Evolutionary conservation across 345 rosid genomes (phyloP), one percentile per base, ranked within the genome.

Genomic region (Hypericum perforatum): DNA sequence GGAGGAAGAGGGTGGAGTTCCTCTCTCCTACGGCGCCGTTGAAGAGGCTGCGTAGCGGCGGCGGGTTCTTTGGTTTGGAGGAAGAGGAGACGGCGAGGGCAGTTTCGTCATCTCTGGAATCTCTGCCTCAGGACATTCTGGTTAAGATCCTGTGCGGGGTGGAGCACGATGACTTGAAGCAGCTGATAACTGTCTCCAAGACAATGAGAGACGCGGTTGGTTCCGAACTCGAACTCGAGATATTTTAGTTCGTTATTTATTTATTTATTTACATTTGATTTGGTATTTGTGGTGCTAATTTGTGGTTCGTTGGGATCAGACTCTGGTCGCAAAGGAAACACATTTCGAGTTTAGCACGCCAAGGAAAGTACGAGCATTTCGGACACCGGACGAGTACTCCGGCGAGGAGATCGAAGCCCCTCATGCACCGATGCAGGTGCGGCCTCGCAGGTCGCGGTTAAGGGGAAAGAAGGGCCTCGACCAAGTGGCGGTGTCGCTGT

Each of bases 311-410:
- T 22, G 32, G 32, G 9, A 14, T 51, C 87, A 91, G 98, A 69
- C 88, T 54, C 15, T 64, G 43, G 39, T 76, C 41, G 98, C 92
- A 2, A 78, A 81, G 59, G 45, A 72, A 39, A 49, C 38, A 9
- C 84, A 91, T 67, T 91, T 91, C 39, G 78, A 81, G 0, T 91
- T 65, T 47, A 68, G 60, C 6, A 91, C 95, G 11, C 98, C 96
- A 0, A 82, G 9, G 56, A 91, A 87, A 72, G 65, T 58, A 11
- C 74, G 43, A 10, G 78, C 72, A 9, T 81, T 79, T 57, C 53
- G 81, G 60, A 54, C 49, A 53, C 59, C 81, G 15, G 54, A 43
- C 7, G 79, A 65, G 5, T 44, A 50, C 32, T 22, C 32, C 32
- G 32, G 32, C 0, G 81, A 63, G 7, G 89, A 74, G 0, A 48